Evolutionary conservation across 441 rosid genomes (phyloP).

Genomic region (Gossypium lobatum): DNA sequence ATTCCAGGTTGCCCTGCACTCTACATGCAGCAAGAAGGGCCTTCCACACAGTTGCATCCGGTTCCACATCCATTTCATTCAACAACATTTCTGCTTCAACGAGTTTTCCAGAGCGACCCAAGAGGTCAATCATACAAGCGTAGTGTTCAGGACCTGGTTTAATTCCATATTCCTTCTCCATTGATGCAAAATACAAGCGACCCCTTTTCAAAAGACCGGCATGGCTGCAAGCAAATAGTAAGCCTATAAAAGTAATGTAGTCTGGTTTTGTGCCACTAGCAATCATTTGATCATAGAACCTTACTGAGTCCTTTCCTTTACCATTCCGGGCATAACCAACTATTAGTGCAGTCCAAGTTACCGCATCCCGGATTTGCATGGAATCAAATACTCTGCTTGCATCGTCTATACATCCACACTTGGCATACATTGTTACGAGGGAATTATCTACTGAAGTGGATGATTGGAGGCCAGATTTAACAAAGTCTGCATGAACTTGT

Average conservation of each 20-base stretch:
- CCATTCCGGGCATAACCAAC: slow-evolving; percentile 87
- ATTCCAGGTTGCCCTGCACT: slow-evolving; percentile 51
- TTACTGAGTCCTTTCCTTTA: slow-evolving; percentile 57
- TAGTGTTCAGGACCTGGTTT: slow-evolving; percentile 76
- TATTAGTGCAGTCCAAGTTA: slow-evolving; percentile 81
- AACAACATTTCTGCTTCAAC: slow-evolving; percentile 52
- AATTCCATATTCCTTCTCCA: slow-evolving; percentile 54
- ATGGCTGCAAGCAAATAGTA: slow-evolving; percentile 90
- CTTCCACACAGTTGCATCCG: slow-evolving; percentile 84
- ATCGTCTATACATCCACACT: slow-evolving; percentile 65
- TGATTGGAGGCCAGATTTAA: slow-evolving; percentile 52
- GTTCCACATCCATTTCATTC: slow-evolving; percentile 56
- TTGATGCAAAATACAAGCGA: slow-evolving; percentile 49
- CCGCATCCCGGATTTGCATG: slow-evolving; percentile 50
- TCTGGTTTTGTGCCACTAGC: slow-evolving; percentile 57
- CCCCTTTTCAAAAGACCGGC: slow-evolving; percentile 59
- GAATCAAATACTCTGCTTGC: slow-evolving; percentile 51
- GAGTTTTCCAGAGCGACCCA: slow-evolving; percentile 73
- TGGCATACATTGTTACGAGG: slow-evolving; percentile 75
- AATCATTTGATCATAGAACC: slow-evolving; percentile 56
- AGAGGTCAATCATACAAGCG: slow-evolving; percentile 85
- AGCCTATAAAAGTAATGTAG: slow-evolving; percentile 69
- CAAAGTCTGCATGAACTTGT: slow-evolving; percentile 60
- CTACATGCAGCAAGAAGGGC: slow-evolving; percentile 69
- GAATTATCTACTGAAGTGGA: slow-evolving; percentile 66